Base-by-base conservation (phyloP, 2,329 filamentous ascomycete species). In the Neofusicoccum kwambonambiense region DNA sequence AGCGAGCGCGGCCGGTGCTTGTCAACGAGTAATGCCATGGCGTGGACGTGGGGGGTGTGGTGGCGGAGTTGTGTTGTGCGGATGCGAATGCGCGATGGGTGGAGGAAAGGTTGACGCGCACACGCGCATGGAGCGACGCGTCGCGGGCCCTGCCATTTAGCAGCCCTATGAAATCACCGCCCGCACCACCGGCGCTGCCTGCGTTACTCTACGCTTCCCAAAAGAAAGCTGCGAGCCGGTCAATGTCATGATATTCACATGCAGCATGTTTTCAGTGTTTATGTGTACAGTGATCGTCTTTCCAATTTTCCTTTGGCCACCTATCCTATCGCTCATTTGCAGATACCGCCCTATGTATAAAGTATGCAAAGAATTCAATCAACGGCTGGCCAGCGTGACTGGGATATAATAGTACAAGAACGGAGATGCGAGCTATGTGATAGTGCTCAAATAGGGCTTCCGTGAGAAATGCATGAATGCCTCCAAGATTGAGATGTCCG, bases 1-100 rank as follows among this genome's bases (percentile, higher is more conserved):
- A 95, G 85, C 37, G 89, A 90, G 68, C 90, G 86, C 4, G 91
- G 91, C 13, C 87, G 83, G 68, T 89, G 81, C 71, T 87, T 89
- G 71, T 89, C 87, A 50, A 89, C 87, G 42, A 89, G 80, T 12
- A 89, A 79, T 66, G 87, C 86, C 87, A 89, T 89, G 68, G 50
- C 42, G 42, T 15, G 22, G 15, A 19, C 15, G 19, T 42, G 22
- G 49, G 15, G 5, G 49, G 34, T 42, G 62, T 39, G 41, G 42
- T n/a, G 13, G 7, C 42, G 62, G 12, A 15, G 17, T n/a, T 19
- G 42, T 12, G 61, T 56, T n/a, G 61, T 27, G 50, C 19, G 27
- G 47, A 1, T 17, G 50, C 5, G 37, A 39, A 15, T 4, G 9
- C 31, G 42, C 56, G 56, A 9, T 15, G 27, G 50, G 7, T 37